Evolutionary conservation across 78 protist genomes (phyloP).

Genomic region (Emiliania huxleyi): DNA sequence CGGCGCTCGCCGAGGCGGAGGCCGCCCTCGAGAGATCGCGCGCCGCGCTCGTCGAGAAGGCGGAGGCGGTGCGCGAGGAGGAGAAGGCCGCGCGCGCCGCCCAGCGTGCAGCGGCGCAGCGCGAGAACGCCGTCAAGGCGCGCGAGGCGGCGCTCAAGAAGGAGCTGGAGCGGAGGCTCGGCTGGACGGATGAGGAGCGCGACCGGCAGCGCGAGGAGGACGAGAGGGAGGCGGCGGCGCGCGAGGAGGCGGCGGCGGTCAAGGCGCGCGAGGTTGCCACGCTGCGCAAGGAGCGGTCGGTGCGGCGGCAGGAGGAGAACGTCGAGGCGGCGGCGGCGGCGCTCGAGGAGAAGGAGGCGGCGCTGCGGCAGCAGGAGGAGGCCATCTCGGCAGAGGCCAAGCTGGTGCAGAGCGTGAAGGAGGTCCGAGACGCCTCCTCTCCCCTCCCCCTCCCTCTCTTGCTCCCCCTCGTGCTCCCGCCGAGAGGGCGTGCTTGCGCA

Average conservation of each 20-base stretch:
- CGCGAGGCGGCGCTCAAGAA: background rate
- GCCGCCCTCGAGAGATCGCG: background rate
- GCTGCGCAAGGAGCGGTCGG: background rate
- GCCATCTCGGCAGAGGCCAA: background rate
- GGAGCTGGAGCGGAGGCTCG: background rate
- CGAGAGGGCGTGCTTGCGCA: too few species aligned
- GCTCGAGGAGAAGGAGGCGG: background rate
- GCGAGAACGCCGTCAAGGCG: background rate
- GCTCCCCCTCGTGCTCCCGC: background rate
- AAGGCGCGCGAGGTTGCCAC: background rate
- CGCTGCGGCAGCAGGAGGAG: background rate
- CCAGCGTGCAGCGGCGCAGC: background rate
- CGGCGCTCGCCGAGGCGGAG: background rate
- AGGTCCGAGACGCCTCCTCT: background rate
- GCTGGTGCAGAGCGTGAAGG: background rate
- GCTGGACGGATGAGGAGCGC: background rate
- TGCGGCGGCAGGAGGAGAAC: background rate
- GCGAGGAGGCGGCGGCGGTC: background rate
- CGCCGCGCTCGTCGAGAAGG: background rate
- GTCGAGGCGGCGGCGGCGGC: background rate
- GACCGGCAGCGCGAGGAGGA: background rate
- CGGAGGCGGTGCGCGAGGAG: background rate
- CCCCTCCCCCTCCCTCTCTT: background rate
- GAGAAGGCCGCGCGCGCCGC: background rate
- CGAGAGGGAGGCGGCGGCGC: background rate